Percentiles rank a stretch among this genome's conserved stretches.
These are phyloP conservation scores for Fusarium algeriense DNA, from an alignment of 2,329 filamentous ascomycete genomes.

Conservation along the genomic window DNA sequence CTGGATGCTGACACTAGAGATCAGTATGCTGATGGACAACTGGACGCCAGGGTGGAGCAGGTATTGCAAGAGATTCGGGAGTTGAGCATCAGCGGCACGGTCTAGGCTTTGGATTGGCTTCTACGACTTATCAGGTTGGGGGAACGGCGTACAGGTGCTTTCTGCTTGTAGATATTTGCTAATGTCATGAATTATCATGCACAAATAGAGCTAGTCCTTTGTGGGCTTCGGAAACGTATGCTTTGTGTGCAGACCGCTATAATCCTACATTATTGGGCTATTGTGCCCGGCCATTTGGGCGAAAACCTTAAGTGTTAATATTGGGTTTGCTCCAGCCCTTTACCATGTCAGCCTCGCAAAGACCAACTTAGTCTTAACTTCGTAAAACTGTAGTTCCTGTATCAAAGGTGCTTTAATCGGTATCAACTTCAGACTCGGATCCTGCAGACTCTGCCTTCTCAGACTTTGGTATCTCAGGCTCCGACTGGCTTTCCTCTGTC, in stretches of 20 bases:
- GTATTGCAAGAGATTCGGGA: conserved; percentile 97
- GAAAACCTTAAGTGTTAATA: neutral
- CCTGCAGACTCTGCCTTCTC: conserved; percentile 3
- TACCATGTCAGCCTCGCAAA: neutral
- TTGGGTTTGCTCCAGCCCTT: neutral
- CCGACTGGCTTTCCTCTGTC: neutral
- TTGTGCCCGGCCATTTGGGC: neutral
- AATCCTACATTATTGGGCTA: conserved; percentile 7
- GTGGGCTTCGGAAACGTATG: neutral
- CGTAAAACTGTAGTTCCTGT: neutral
- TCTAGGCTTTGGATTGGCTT: conserved; percentile 55
- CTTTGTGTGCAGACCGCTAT: neutral
- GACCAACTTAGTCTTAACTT: neutral
- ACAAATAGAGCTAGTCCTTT: conserved; percentile 43
- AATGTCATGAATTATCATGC: conserved; percentile 38
- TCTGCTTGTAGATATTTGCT: conserved; percentile 46
- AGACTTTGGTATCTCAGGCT: neutral
- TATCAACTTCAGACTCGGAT: conserved; percentile 14
- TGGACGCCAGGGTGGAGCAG: conserved; percentile 93
- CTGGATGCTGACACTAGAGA: conserved; percentile 95
- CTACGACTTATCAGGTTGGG: conserved; percentile 25
- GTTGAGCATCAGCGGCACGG: conserved; percentile 86
- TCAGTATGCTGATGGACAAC: conserved; percentile 92
- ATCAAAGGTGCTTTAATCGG: neutral
- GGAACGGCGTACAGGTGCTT: conserved; percentile 47